Conservation (phyloP, 495 filamentous ascomycete species). For the Xylaria curta region DNA sequence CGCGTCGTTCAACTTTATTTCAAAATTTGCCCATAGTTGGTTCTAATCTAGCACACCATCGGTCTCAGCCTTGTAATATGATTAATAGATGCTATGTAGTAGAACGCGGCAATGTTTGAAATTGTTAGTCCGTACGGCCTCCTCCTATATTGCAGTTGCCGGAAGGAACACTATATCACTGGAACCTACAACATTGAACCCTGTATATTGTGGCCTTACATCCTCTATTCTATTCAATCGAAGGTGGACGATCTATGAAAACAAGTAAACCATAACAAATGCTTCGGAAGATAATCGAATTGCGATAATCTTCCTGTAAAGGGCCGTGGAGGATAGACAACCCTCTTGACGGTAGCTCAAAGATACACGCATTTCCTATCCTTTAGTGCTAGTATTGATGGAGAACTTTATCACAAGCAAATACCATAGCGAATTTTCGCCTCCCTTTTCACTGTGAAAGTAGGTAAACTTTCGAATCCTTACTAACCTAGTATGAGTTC, state of each 20-base stretch:
- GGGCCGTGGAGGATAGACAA: too few relatives aligned
- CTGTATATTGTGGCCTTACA: not conserved
- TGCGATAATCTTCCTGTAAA: too few relatives aligned
- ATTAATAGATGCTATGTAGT: not conserved
- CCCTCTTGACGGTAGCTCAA: not conserved
- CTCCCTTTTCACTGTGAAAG: not conserved
- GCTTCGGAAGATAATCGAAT: too few relatives aligned
- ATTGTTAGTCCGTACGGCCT: not conserved
- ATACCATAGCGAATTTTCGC: not conserved
- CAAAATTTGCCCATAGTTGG: not conserved
- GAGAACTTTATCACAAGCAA: not conserved
- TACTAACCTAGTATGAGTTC: slow-evolving; percentile 4
- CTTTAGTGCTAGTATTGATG: not conserved
- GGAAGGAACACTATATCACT: not conserved
- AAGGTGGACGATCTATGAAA: too few relatives aligned
- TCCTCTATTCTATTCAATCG: not conserved
- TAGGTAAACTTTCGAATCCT: not conserved
- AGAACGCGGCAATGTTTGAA: not conserved
- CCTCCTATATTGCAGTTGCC: too few relatives aligned
- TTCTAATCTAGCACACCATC: not conserved
- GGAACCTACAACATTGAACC: not conserved
- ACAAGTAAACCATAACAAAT: too few relatives aligned
- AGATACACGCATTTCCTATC: not conserved
- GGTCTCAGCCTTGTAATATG: too few relatives aligned
- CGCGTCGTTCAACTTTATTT: not conserved